Conservation (phyloP, 208 protist genomes). For the Endotrypanum monterogeii region DNA sequence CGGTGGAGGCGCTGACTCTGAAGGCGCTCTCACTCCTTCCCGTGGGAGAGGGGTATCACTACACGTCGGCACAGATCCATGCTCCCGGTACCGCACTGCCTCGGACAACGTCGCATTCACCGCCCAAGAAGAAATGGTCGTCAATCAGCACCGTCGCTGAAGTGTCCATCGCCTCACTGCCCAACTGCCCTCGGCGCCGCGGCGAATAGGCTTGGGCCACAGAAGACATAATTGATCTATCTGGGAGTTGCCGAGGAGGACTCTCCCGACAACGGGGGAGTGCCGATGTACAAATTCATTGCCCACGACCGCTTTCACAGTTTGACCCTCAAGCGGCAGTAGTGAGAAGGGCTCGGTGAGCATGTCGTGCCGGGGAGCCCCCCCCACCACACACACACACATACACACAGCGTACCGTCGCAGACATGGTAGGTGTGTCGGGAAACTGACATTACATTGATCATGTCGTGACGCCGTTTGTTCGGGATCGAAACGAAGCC, state of each 20-base stretch:
- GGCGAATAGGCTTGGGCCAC: too few species aligned
- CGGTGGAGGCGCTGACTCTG: neutral
- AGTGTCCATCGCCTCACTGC: neutral
- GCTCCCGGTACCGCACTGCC: conserved; percentile 6
- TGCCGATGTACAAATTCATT: neutral
- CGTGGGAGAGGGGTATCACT: too few species aligned
- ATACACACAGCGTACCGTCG: neutral
- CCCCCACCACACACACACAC: neutral
- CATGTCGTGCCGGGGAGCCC: neutral
- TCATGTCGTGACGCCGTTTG: neutral
- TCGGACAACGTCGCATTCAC: neutral
- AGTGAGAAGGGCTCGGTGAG: neutral
- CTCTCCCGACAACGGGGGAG: too few species aligned
- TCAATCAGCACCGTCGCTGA: neutral
- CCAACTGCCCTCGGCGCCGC: neutral
- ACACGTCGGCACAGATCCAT: neutral
- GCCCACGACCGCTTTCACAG: neutral
- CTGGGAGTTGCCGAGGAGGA: too few species aligned
- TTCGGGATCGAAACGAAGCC: neutral
- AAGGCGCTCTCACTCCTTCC: neutral
- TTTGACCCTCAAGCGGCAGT: neutral
- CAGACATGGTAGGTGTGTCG: neutral
- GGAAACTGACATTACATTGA: neutral
- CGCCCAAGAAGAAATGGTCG: too few species aligned
- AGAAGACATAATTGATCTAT: too few species aligned